Percentiles rank a stretch among this genome's conserved stretches.
These are phyloP conservation scores for Paramecium sonneborni DNA, from an alignment of 73 alveolate genomes.

Conservation along the genomic window DNA sequence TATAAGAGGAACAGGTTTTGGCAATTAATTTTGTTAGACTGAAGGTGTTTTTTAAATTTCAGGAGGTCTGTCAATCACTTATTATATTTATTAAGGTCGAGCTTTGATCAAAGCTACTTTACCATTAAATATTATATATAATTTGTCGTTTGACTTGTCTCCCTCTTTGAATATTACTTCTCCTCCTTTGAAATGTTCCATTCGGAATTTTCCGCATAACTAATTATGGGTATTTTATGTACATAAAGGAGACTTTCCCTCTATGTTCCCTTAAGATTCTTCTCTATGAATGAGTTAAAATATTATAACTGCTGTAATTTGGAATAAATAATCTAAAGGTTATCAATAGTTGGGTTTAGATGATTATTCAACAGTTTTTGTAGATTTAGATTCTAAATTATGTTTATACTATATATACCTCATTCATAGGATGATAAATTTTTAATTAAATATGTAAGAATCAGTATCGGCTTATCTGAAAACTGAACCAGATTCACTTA, in stretches of 20 bases:
- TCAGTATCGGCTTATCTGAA: constrained; percentile 26
- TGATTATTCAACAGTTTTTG: not conserved
- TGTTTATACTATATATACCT: not conserved
- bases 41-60: not conserved
- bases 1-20: not conserved
- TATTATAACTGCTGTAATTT: not conserved
- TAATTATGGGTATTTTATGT: not conserved
- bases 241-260: not conserved
- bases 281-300: constrained; percentile 2
- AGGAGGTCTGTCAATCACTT: not conserved
- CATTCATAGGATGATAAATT: not conserved
- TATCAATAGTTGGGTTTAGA: not conserved
- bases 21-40: not conserved
- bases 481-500: constrained; percentile 1
- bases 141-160: constrained; percentile 2
- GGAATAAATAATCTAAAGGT: not conserved
- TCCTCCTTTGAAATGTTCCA: constrained; percentile 10
- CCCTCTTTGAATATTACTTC: not conserved
- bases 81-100: not conserved
- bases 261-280: not conserved
- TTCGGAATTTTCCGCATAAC: not conserved
- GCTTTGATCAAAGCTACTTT: not conserved
- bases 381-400: not conserved
- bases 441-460: not conserved
- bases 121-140: constrained; percentile 5